Evolutionary conservation across 2,329 filamentous ascomycete genomes (phyloP).

Genomic region (Aphanocladium album): DNA sequence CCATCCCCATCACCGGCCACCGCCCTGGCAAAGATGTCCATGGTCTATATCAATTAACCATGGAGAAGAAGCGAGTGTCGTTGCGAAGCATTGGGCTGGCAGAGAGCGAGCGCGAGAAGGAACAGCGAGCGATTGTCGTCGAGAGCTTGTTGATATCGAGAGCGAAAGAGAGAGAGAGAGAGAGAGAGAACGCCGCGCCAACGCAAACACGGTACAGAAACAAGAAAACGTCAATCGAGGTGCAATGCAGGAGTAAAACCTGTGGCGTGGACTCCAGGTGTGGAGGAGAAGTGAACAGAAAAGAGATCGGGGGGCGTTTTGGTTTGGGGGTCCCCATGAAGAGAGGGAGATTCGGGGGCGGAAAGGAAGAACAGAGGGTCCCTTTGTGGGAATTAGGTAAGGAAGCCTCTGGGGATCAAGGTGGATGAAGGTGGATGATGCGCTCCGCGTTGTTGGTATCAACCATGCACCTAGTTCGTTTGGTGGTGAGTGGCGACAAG

Average conservation of each 20-base stretch:
- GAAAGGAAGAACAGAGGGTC: neutral
- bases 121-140: neutral
- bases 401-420: neutral
- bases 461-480: too few species aligned
- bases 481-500: too few species aligned
- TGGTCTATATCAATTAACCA: conserved; percentile 3
- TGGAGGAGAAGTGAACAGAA: conserved; percentile 5
- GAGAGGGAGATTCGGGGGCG: conserved; percentile 9
- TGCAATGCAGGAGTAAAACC: neutral
- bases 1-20: conserved; percentile 3
- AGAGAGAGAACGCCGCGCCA: neutral
- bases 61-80: conserved; percentile 2
- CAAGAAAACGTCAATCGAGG: neutral
- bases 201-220: neutral
- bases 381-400: neutral
- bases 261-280: neutral
- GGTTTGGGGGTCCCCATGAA: conserved; percentile 9
- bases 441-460: too few species aligned
- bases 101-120: neutral
- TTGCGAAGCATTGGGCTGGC: neutral
- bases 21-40: conserved; percentile 6
- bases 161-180: neutral
- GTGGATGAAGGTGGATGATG: neutral
- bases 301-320: conserved; percentile 12
- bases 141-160: neutral